Percentiles rank a stretch among this genome's conserved stretches.
phyloP scores from a whole-genome alignment of 345 rosid species.

The Dovyalis caffra region DNA sequence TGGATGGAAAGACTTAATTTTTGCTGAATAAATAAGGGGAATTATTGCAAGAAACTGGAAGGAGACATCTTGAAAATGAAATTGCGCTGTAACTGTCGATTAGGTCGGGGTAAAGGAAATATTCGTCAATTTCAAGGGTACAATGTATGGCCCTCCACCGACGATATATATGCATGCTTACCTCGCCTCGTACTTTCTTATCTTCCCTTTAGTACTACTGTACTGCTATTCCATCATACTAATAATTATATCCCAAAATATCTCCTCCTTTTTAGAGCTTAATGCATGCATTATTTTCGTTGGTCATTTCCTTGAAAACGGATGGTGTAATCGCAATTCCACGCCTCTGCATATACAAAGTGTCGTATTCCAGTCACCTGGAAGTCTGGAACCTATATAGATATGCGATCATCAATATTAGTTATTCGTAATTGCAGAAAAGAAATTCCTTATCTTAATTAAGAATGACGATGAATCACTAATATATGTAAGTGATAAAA shows the following conservation, averaged over 20 bases:
- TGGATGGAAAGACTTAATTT: not conserved
- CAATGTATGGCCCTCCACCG: slow-evolving; percentile 20
- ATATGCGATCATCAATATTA: not conserved
- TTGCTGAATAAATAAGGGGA: not conserved
- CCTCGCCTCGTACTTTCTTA: slow-evolving; percentile 1
- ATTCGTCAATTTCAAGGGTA: slow-evolving; percentile 27
- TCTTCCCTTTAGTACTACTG: not conserved
- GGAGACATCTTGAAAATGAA: not conserved
- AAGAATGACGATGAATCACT: too few species aligned
- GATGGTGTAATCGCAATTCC: slow-evolving; percentile 13
- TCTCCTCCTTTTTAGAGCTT: not conserved
- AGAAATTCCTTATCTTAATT: too few species aligned
- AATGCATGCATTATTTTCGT: not conserved
- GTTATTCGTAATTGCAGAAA: too few species aligned
- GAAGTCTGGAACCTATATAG: not conserved
- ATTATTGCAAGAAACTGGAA: not conserved
- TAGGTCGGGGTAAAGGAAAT: slow-evolving; percentile 10
- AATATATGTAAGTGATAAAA: too few species aligned
- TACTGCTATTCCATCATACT: not conserved
- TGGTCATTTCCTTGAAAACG: not conserved
- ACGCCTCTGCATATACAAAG: not conserved
- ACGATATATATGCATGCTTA: slow-evolving; percentile 8
- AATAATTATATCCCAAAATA: not conserved
- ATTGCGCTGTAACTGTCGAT: not conserved
- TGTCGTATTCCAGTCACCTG: not conserved